phyloP scores from a whole-genome alignment of 768 basidiomycete genomes.

The Calocera cornea region DNA sequence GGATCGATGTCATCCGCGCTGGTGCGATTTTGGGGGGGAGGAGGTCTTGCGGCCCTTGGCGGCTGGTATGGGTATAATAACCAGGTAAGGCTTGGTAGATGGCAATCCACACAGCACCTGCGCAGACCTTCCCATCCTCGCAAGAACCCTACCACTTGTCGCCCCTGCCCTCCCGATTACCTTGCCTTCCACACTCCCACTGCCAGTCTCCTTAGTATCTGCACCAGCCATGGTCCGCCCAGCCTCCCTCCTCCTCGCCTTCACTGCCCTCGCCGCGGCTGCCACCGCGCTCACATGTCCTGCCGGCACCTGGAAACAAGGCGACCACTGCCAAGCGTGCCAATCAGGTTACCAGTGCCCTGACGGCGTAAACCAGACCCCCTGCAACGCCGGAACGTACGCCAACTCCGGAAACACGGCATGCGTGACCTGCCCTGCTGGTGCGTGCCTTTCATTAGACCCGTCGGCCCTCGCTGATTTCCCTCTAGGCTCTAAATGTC shows the following conservation, averaged over 20 bases:
- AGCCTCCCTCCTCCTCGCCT: not conserved
- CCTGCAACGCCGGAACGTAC: not conserved
- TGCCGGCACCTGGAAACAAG: not conserved
- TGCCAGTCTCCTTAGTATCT: too few relatives aligned
- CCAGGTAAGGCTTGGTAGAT: too few relatives aligned
- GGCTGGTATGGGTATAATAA: too few relatives aligned
- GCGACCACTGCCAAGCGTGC: conserved; percentile 4
- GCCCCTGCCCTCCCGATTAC: too few relatives aligned
- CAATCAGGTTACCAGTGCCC: not conserved
- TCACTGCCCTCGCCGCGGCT: not conserved
- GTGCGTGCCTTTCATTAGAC: not conserved
- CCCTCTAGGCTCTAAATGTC: not conserved
- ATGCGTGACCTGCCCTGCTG: not conserved
- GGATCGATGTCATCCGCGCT: too few relatives aligned
- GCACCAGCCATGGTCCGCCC: not conserved
- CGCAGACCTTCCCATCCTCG: too few relatives aligned
- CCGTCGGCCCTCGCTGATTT: not conserved
- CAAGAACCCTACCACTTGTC: too few relatives aligned
- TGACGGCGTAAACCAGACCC: not conserved
- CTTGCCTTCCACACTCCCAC: too few relatives aligned
- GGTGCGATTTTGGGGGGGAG: too few relatives aligned
- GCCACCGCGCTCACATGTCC: not conserved
- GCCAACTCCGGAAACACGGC: not conserved
- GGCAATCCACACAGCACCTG: too few relatives aligned
- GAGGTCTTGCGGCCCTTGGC: too few relatives aligned